Conservation (phyloP, 192 early-diverging fungal genomes). For the Haplosporangium gracile region DNA sequence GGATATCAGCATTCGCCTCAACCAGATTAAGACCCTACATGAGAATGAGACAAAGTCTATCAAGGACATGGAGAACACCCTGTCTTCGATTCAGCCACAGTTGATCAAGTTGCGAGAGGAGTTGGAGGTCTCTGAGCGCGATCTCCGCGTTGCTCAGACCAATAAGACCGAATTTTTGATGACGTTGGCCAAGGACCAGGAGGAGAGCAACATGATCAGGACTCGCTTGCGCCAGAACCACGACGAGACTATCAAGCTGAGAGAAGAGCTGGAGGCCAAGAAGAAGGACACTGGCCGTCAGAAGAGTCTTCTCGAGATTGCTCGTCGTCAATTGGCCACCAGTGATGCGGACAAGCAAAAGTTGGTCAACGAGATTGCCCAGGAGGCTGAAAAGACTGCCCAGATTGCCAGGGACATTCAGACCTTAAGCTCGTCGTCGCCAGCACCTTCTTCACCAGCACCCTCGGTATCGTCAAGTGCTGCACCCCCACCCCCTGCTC, state of each 20-base stretch:
- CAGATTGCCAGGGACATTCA: slow-evolving; percentile 35
- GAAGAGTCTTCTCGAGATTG: slow-evolving; percentile 72
- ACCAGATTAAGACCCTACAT: slow-evolving; percentile 67
- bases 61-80: slow-evolving; percentile 64
- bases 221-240: slow-evolving; percentile 62
- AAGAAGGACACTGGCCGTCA: slow-evolving; percentile 72
- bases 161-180: slow-evolving; percentile 65
- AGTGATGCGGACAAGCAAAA: slow-evolving; percentile 75
- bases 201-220: slow-evolving; percentile 63
- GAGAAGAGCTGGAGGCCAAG: slow-evolving; percentile 67
- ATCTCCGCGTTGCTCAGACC: slow-evolving; percentile 57
- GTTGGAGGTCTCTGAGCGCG: slow-evolving; percentile 61
- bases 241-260: slow-evolving; percentile 66
- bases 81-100: slow-evolving; percentile 63
- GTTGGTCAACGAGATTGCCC: slow-evolving; percentile 64
- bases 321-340: slow-evolving; percentile 69
- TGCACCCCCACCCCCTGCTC: slow-evolving; percentile 40
- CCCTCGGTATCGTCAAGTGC: not conserved
- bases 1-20: slow-evolving; percentile 68
- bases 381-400: slow-evolving; percentile 49
- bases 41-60: slow-evolving; percentile 71
- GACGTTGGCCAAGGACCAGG: slow-evolving; percentile 58
- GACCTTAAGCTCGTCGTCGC: not conserved
- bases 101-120: slow-evolving; percentile 63
- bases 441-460: slow-evolving; percentile 10